Percentiles rank a stretch among this genome's conserved stretches.
Conservation (phyloP, 345 rosid genomes). For the Hibiscus trionum region DNA sequence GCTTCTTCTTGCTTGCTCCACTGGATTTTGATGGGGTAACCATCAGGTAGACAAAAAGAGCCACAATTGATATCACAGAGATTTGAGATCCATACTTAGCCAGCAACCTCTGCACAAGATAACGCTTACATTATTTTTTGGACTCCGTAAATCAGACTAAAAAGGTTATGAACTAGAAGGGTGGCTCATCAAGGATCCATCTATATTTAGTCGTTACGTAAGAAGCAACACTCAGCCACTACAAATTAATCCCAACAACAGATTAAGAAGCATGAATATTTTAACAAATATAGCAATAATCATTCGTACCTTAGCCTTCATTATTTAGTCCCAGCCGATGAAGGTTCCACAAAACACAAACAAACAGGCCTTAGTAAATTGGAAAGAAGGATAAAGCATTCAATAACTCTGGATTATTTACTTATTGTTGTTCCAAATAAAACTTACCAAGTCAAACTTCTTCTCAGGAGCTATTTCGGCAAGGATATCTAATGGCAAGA, state of each 20-base stretch:
- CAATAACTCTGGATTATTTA: not conserved
- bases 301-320: slow-evolving; percentile 77
- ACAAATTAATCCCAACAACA: not conserved
- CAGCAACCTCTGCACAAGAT: slow-evolving; percentile 58
- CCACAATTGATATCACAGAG: slow-evolving; percentile 70
- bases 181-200: not conserved
- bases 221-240: not conserved
- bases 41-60: slow-evolving; percentile 59
- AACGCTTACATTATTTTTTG: not conserved
- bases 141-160: not conserved
- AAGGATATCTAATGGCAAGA: slow-evolving; percentile 75
- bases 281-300: not conserved
- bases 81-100: slow-evolving; percentile 78
- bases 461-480: slow-evolving; percentile 74
- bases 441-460: slow-evolving; percentile 55
- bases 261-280: not conserved
- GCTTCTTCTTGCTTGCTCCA: slow-evolving; percentile 77
- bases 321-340: slow-evolving; percentile 16
- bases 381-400: not conserved
- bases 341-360: slow-evolving; percentile 32
- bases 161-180: not conserved
- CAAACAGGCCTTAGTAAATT: not conserved
- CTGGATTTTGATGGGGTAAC: slow-evolving; percentile 62
- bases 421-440: too few relatives aligned
- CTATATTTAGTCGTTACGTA: not conserved